These are phyloP conservation scores for Agrocybe chaxingu DNA, from an alignment of 768 basidiomycete species.

Conservation along the genomic window DNA sequence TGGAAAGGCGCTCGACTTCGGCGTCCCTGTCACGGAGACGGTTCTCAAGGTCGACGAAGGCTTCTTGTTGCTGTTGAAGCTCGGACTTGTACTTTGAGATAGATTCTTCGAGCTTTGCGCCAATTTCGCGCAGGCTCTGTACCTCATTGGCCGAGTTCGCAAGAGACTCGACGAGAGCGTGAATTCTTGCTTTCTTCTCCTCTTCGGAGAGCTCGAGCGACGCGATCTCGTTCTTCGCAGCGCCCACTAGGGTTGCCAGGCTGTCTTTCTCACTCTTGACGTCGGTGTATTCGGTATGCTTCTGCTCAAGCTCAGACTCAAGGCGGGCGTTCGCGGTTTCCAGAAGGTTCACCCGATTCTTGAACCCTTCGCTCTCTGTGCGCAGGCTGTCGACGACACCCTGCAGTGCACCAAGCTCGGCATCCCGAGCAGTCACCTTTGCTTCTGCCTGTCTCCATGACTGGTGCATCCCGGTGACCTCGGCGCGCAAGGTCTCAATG, in stretches of 20 bases:
- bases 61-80: not conserved
- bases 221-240: not conserved
- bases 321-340: slow-evolving; percentile 3
- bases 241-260: not conserved
- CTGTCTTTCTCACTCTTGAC: not conserved
- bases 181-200: slow-evolving; percentile 1
- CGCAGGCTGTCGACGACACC: slow-evolving; percentile 2
- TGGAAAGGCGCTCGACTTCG: not conserved
- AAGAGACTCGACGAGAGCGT: not conserved
- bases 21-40: not conserved
- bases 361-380: not conserved
- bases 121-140: not conserved
- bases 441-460: slow-evolving; percentile 11
- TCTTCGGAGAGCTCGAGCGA: not conserved
- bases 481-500: slow-evolving; percentile 4
- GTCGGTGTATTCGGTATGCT: not conserved
- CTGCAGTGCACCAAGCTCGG: slow-evolving; percentile 3
- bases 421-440: slow-evolving; percentile 5
- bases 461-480: slow-evolving; percentile 4
- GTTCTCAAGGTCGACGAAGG: slow-evolving; percentile 8
- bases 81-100: not conserved
- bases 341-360: not conserved
- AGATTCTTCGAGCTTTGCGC: slow-evolving; percentile 2
- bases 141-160: not conserved
- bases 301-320: slow-evolving; percentile 1